Percentiles rank a stretch among this genome's conserved stretches.
phyloP scores from a whole-genome alignment of 352 stramenopile species.

The Phytophthora sansomeana region DNA sequence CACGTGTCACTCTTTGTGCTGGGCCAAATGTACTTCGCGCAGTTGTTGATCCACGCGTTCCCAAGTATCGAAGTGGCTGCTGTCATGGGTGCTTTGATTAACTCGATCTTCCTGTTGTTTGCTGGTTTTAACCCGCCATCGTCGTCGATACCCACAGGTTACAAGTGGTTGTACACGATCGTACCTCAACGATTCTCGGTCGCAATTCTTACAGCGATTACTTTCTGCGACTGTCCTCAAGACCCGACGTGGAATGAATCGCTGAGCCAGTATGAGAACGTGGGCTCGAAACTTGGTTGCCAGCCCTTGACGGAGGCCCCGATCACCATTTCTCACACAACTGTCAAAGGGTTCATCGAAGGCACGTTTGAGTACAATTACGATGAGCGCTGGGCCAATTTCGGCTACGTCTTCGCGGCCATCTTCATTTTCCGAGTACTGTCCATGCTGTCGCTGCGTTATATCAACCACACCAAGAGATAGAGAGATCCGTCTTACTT shows the following conservation, averaged over 20 bases:
- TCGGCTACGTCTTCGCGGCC: constrained; percentile 19
- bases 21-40: too few relatives aligned
- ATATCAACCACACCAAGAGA: constrained; percentile 13
- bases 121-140: constrained; percentile 1
- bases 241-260: constrained; percentile 22
- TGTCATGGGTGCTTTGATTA: constrained; percentile 1
- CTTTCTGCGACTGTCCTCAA: constrained; percentile 21
- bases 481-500: too few relatives aligned
- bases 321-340: constrained; percentile 11
- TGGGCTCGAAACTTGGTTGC: constrained; percentile 16
- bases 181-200: background rate
- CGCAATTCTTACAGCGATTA: constrained; percentile 6
- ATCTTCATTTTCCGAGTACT: constrained; percentile 28
- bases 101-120: constrained; percentile 6
- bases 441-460: constrained; percentile 16
- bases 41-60: too few relatives aligned
- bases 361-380: constrained; percentile 18
- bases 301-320: constrained; percentile 14
- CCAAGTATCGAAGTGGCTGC: too few relatives aligned
- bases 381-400: constrained; percentile 10
- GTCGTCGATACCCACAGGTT: background rate
- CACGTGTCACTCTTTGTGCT: too few relatives aligned
- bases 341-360: constrained; percentile 14
- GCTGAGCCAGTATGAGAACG: constrained; percentile 14
- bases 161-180: constrained; percentile 3